phyloP scores from a whole-genome alignment of 352 stramenopile genomes.

The Pythium chondricola region DNA sequence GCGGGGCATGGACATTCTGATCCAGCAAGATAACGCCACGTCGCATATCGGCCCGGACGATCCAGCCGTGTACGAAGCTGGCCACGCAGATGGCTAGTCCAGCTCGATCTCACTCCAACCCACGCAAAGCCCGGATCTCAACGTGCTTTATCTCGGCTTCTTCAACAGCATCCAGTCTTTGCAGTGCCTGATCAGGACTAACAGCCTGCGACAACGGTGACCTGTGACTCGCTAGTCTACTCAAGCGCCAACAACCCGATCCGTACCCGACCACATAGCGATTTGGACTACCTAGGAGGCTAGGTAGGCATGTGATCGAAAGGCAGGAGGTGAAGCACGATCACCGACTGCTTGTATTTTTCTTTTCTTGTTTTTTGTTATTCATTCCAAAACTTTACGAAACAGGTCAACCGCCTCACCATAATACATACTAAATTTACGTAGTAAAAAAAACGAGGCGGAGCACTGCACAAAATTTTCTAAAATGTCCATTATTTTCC shows the following conservation, averaged over 20 bases:
- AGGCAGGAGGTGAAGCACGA: neutral
- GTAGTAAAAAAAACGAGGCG: neutral
- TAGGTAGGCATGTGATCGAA: neutral
- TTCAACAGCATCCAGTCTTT: constrained; percentile 4
- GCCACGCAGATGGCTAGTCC: neutral
- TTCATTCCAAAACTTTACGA: neutral
- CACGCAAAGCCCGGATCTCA: neutral
- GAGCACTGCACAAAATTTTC: neutral
- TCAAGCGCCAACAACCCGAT: neutral
- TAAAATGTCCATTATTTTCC: neutral
- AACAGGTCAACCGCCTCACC: neutral
- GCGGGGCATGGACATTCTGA: neutral
- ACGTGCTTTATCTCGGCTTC: neutral
- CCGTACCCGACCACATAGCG: neutral
- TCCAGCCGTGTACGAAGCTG: neutral
- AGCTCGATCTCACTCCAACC: neutral
- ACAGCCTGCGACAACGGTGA: too few species aligned
- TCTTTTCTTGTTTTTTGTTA: neutral
- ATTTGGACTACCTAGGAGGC: too few species aligned
- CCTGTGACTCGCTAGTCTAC: too few species aligned
- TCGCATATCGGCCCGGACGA: neutral
- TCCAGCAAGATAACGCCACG: neutral
- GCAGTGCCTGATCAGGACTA: neutral
- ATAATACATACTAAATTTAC: neutral
- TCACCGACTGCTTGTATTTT: neutral